phyloP scores from a whole-genome alignment of 2,329 filamentous ascomycete species.

The Diaporthe destruens region DNA sequence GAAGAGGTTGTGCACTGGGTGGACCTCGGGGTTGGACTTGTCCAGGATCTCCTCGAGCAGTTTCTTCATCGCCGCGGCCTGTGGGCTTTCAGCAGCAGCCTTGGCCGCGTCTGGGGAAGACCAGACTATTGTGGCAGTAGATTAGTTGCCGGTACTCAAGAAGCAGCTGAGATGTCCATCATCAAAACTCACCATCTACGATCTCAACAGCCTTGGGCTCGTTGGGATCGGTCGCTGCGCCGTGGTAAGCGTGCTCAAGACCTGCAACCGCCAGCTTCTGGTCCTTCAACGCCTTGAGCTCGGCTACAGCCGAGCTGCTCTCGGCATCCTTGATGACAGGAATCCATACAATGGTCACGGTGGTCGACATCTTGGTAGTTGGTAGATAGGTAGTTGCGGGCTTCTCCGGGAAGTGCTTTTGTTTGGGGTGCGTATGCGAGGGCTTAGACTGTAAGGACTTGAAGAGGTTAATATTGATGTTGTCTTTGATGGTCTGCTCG shows the following conservation, averaged over 20 bases:
- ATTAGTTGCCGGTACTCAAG: not conserved
- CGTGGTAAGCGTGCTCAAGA: slow-evolving; percentile 37
- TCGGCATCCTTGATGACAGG: slow-evolving; percentile 37
- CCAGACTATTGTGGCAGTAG: slow-evolving; percentile 36
- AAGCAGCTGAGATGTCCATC: not conserved
- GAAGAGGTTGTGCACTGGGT: slow-evolving; percentile 39
- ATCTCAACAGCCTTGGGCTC: slow-evolving; percentile 40
- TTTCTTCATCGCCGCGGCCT: slow-evolving; percentile 24
- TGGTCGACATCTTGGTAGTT: slow-evolving; percentile 40
- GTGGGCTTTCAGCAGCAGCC: slow-evolving; percentile 22
- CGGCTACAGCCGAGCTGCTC: slow-evolving; percentile 13
- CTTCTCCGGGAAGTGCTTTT: slow-evolving; percentile 32
- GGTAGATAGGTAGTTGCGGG: not conserved
- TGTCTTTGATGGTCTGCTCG: not conserved
- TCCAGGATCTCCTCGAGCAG: slow-evolving; percentile 38
- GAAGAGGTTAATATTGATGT: not conserved
- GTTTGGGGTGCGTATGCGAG: not conserved
- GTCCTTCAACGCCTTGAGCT: slow-evolving; percentile 30
- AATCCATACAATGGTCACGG: slow-evolving; percentile 41
- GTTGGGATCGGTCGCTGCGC: slow-evolving; percentile 37
- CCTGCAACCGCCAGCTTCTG: slow-evolving; percentile 35
- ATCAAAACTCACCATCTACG: slow-evolving; percentile 36
- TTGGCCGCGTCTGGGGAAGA: slow-evolving; percentile 37
- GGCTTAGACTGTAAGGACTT: slow-evolving; percentile 6
- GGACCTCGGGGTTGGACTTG: slow-evolving; percentile 37